These are phyloP conservation scores for Epichloe uncinata DNA, from an alignment of 2,329 filamentous ascomycete genomes.

Conservation along the genomic window DNA sequence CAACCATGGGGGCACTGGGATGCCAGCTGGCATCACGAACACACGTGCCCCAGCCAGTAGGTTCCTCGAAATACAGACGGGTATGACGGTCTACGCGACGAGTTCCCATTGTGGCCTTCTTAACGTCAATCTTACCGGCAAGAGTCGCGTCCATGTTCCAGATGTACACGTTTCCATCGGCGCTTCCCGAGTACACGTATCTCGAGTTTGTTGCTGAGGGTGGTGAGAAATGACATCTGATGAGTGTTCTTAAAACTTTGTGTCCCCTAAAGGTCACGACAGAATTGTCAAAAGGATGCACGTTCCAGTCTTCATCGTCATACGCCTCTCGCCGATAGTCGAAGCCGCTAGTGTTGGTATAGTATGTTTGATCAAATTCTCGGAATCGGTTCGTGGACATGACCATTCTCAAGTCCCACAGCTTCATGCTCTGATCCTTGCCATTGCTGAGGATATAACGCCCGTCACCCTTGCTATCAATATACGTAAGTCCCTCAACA, in stretches of 20 bases:
- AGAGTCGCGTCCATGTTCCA: constrained; percentile 89
- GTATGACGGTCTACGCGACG: constrained; percentile 41
- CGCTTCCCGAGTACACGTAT: constrained; percentile 86
- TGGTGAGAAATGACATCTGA: constrained; percentile 90
- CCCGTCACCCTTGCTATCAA: constrained; percentile 57
- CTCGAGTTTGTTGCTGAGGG: constrained; percentile 72
- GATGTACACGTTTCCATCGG: constrained; percentile 79
- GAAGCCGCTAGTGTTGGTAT: constrained; percentile 44
- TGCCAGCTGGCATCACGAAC: constrained; percentile 88
- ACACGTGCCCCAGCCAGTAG: constrained; percentile 56
- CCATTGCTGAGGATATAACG: constrained; percentile 84
- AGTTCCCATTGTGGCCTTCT: constrained; percentile 50
- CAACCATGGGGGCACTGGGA: constrained; percentile 68
- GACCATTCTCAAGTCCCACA: constrained; percentile 91
- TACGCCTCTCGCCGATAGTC: constrained; percentile 63
- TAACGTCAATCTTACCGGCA: constrained; percentile 66
- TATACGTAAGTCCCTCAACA: constrained; percentile 52
- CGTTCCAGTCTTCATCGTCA: constrained; percentile 45
- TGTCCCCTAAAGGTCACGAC: constrained; percentile 91
- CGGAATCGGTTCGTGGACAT: constrained; percentile 56
- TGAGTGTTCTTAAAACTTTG: constrained; percentile 75
- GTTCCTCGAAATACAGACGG: constrained; percentile 43
- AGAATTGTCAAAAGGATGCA: constrained; percentile 71
- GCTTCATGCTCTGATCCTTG: constrained; percentile 94
- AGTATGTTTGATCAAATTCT: constrained; percentile 38